Base-by-base conservation (phyloP, 2,329 filamentous ascomycete species). In the Aspergillus fructus region DNA sequence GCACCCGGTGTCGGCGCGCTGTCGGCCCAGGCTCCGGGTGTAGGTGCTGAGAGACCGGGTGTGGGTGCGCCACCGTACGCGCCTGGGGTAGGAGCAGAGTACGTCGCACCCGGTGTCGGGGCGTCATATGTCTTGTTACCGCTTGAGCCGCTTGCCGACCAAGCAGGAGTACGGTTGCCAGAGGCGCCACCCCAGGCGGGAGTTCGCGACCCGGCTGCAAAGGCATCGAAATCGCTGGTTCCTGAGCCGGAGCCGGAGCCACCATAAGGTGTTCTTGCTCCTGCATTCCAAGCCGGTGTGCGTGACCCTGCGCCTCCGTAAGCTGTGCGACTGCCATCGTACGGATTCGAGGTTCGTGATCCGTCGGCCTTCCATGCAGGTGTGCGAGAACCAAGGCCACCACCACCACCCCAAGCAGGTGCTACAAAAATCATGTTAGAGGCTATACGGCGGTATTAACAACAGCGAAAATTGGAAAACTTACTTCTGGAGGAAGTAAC, bases 241-340 rank as follows among this genome's bases (percentile, higher is more conserved):
- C 82, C 84, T 67, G 89, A 90, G 19, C 81, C 80, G 53, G 87
- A 89, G 19, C 45, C 45, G 24, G 30, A 47, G 45, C 81, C 80
- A 51, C 86, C 89, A 60, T 80, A 80, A 2, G 53, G 90, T 79
- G 89, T 93, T 71, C 89, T 88, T 53, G 88, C 85, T 52, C 89
- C 89, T 2, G 91, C 89, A 58, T 88, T 87, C 89, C 89, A 93
- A 5, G 88, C 89, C 7, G 89, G 89, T 1, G 89, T 92, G 53
- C 89, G 85, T 23, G 62, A 62, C 4, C 65, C 64, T 30, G 87
- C 86, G 21, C 83, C 65, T 54, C 91, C 91, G 66, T 96, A 96
- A 2, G 90, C 85, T 15, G 91, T 93, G 46, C 87, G 86, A 70
- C 78, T 88, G 59, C 89, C 89, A 64, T 77, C 88, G 66, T 90